Base-by-base conservation (phyloP, 192 early-diverging fungal species). In the Physocladia obscura region DNA sequence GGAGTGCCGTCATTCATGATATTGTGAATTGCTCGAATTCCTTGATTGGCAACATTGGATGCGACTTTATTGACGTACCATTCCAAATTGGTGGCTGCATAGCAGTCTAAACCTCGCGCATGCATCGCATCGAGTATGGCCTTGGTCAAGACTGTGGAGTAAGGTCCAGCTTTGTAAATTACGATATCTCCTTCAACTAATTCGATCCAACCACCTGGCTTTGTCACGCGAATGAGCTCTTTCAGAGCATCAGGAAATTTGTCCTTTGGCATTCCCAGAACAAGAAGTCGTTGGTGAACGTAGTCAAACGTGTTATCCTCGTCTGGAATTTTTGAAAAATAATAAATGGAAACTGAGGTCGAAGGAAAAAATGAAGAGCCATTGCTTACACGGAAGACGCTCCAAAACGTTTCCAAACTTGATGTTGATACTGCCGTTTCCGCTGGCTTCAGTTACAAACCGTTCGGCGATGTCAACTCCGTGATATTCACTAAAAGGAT, bases 151-250 rank as follows among this genome's bases (percentile, higher is more conserved):
- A n/a, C n/a, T n/a, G n/a, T n/a, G n/a, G n/a, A n/a, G n/a, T n/a
- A n/a, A n/a, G n/a, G n/a, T n/a, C n/a, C n/a, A n/a, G n/a, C n/a
- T n/a, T n/a, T n/a, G n/a, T n/a, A n/a, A n/a, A n/a, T n/a, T n/a
- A n/a, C n/a, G n/a, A n/a, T n/a, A n/a, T 44, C n/a, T 44, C 8
- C 52, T 48, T 83, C 82, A 39, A 79, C 79, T 26, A 85, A 40
- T 48, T 84, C 82, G 13, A 85, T 50, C 27, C 57, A 83, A 27
- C 82, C 82, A 19, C 80, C 82, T n/a, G 82, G 83, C 70, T 84
- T 84, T 39, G 75, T 74, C 13, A 84, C 80, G 4, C 82, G 73
- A 1, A 80, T 67, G 26, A 84, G 69, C 67, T 84, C 82, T 54
- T 76, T 61, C 21, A 84, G 58, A 29, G 79, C 67, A 27, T 62